Conservation (phyloP, 192 early-diverging fungal species). For the Coemansia sp. region DNA sequence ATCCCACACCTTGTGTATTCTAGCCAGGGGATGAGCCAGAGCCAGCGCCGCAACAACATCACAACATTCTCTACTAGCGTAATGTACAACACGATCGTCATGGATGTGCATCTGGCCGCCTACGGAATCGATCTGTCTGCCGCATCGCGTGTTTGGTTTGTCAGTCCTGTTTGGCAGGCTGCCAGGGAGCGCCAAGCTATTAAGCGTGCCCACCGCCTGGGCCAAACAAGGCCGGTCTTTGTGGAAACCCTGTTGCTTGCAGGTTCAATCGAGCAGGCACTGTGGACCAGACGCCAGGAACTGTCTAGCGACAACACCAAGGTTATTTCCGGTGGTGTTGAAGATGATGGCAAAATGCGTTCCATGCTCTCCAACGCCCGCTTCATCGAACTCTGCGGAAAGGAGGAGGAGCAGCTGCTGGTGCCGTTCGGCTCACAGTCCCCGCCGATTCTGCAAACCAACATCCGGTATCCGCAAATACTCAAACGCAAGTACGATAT, state of each 20-base stretch:
- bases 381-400: slow-evolving; percentile 15
- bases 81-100: slow-evolving; percentile 47
- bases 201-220: slow-evolving; percentile 83
- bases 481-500: slow-evolving; percentile 28
- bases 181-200: slow-evolving; percentile 79
- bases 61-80: slow-evolving; percentile 50
- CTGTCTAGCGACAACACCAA: slow-evolving; percentile 20
- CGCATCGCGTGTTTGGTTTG: slow-evolving; percentile 70
- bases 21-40: slow-evolving; percentile 34
- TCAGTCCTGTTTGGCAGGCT: slow-evolving; percentile 71
- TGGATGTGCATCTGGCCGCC: slow-evolving; percentile 58
- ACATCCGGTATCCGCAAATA: slow-evolving; percentile 25
- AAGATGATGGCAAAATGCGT: slow-evolving; percentile 54
- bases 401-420: no score
- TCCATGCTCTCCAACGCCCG: slow-evolving; percentile 33
- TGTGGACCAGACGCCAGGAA: slow-evolving; percentile 45
- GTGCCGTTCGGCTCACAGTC: slow-evolving; percentile 8
- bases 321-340: slow-evolving; percentile 25
- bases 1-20: slow-evolving; percentile 46
- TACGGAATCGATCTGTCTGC: slow-evolving; percentile 79
- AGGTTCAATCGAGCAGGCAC: slow-evolving; percentile 44
- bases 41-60: slow-evolving; percentile 47
- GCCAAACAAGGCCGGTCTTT: slow-evolving; percentile 56
- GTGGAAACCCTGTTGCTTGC: slow-evolving; percentile 44
- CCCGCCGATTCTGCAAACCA: slow-evolving; percentile 22